Conservation (phyloP, 164 flowering plant genomes). For the Magnolia changhungtana region DNA sequence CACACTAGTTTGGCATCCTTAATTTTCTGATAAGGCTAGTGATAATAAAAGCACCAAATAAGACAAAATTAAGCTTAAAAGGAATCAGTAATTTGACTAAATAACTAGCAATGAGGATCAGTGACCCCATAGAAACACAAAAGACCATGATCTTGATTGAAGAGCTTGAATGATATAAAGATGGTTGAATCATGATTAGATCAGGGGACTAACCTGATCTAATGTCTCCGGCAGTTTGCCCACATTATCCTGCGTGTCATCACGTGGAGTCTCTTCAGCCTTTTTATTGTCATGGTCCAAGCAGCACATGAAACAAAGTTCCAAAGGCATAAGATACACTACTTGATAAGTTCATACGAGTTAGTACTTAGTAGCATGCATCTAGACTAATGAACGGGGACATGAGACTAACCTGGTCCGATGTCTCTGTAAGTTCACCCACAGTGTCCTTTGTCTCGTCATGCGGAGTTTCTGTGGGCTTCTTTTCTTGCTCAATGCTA, state of each 20-base stretch:
- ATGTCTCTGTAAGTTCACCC: slow-evolving; percentile 29
- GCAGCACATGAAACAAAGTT: slow-evolving; percentile 2
- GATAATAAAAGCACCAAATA: too few species aligned
- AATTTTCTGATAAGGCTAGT: too few species aligned
- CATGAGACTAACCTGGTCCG: slow-evolving; percentile 38
- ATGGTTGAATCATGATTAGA: too few species aligned
- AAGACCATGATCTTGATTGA: too few species aligned
- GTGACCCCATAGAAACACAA: too few species aligned
- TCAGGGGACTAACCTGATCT: slow-evolving; percentile 39
- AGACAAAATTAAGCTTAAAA: too few species aligned
- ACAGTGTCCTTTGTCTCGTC: slow-evolving; percentile 28
- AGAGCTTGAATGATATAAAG: too few species aligned
- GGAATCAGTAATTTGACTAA: too few species aligned
- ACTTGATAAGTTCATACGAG: background rate
- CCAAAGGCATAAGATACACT: background rate
- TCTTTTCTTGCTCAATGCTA: slow-evolving; percentile 25
- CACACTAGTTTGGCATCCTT: too few species aligned
- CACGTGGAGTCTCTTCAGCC: slow-evolving; percentile 25
- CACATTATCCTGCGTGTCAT: slow-evolving; percentile 24
- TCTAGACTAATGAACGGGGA: background rate
- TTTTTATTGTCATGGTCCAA: slow-evolving; percentile 11
- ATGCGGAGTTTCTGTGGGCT: slow-evolving; percentile 23
- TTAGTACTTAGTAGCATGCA: background rate
- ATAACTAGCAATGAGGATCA: too few species aligned
- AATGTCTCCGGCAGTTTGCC: slow-evolving; percentile 29